phyloP scores from a whole-genome alignment of 805 yeast species.

The Pichia nakasei region DNA sequence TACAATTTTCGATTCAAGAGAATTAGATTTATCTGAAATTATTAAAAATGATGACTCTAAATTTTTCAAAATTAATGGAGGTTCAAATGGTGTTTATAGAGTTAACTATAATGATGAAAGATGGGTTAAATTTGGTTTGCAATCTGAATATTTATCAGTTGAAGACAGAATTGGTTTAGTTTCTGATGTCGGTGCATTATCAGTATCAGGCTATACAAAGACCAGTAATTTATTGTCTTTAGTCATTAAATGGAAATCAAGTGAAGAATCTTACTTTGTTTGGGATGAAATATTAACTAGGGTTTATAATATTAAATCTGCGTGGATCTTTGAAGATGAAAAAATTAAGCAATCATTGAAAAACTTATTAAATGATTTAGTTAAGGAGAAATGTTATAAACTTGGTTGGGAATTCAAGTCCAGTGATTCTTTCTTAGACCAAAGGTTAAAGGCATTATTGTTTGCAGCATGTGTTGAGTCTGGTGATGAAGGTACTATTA shows the following conservation, averaged over 20 bases:
- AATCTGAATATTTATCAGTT: slow-evolving; percentile 33
- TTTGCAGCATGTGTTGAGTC: slow-evolving; percentile 35
- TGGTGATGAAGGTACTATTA: slow-evolving; percentile 31
- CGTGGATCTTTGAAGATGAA: slow-evolving; percentile 33
- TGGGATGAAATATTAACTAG: slow-evolving; percentile 49
- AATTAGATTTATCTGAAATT: slow-evolving; percentile 11
- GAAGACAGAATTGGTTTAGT: slow-evolving; percentile 48
- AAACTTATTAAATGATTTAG: slow-evolving; percentile 25
- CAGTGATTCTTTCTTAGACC: slow-evolving; percentile 43
- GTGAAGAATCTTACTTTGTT: slow-evolving; percentile 37
- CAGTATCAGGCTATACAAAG: slow-evolving; percentile 37
- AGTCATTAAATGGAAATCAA: slow-evolving; percentile 29
- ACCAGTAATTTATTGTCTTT: slow-evolving; percentile 41
- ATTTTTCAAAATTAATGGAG: slow-evolving; percentile 43
- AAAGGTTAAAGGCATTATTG: slow-evolving; percentile 32
- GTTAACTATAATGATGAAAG: slow-evolving; percentile 39
- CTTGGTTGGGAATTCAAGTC: slow-evolving; percentile 83
- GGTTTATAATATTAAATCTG: slow-evolving; percentile 25
- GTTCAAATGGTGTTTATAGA: slow-evolving; percentile 45
- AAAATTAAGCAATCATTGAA: slow-evolving; percentile 25
- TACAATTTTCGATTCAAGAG: slow-evolving; percentile 20
- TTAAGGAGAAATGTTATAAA: slow-evolving; percentile 28
- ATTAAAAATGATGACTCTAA: slow-evolving; percentile 9
- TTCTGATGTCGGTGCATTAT: slow-evolving; percentile 45
- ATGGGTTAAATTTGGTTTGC: slow-evolving; percentile 30